Evolutionary conservation across 352 stramenopile species (phyloP).

Genomic region (Phytophthora pisi): DNA sequence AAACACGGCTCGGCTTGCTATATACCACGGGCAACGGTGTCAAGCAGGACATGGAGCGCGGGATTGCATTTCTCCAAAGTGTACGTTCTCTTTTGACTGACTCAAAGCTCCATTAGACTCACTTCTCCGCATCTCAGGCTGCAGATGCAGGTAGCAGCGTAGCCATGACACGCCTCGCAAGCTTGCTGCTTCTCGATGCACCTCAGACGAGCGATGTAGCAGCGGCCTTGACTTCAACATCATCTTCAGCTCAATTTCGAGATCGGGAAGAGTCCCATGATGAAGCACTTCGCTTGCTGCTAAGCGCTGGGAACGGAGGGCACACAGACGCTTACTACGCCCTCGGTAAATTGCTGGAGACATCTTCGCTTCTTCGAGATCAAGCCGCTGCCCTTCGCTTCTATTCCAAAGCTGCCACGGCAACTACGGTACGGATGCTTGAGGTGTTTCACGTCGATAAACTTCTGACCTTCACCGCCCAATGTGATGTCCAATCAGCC

Average conservation of each 20-base stretch:
- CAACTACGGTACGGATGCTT: conserved; percentile 22
- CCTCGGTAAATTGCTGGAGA: conserved; percentile 61
- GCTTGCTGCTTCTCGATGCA: conserved; percentile 39
- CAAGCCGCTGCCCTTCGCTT: conserved; percentile 59
- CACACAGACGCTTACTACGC: conserved; percentile 47
- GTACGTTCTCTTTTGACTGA: conserved; percentile 25
- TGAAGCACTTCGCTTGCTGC: conserved; percentile 62
- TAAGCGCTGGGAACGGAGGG: conserved; percentile 51
- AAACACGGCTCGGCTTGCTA: conserved; percentile 53
- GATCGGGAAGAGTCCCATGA: conserved; percentile 66
- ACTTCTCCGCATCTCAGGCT: conserved; percentile 31
- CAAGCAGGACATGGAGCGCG: conserved; percentile 63
- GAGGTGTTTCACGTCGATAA: too few species aligned
- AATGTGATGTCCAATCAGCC: conserved; percentile 16
- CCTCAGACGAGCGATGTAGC: conserved; percentile 7
- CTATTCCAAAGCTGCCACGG: conserved; percentile 58
- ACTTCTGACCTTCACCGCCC: not conserved
- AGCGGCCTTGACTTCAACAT: not conserved
- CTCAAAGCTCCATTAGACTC: not conserved
- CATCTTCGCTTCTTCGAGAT: conserved; percentile 55
- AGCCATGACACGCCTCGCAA: conserved; percentile 66
- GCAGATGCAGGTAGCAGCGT: conserved; percentile 42
- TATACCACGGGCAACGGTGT: conserved; percentile 55
- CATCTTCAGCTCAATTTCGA: conserved; percentile 37
- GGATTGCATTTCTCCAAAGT: conserved; percentile 52